Base-by-base conservation (phyloP, 2,329 filamentous ascomycete species). In the Calcarisporium arbuscula region DNA sequence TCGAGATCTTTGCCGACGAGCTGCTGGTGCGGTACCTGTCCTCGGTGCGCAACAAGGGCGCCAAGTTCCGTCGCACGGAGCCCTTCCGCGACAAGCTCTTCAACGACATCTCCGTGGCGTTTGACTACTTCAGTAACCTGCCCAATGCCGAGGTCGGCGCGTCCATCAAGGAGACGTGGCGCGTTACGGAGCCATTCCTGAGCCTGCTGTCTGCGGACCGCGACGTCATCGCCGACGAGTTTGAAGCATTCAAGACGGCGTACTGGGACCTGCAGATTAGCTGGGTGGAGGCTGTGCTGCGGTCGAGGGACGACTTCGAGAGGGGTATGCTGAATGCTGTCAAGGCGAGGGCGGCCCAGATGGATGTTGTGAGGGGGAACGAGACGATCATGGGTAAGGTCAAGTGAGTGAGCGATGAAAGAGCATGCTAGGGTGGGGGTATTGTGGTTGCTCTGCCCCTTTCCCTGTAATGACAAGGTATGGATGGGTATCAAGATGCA, bases 341-440 rank as follows among this genome's bases (percentile, higher is more conserved):
- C 31, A 96, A 96, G 69, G 79, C 80, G 3, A 77, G 81, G 55
- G 90, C 89, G n/a, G 89, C 87, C 7, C 85, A 87, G 60, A 75
- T 94, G 47, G 80, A 84, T 39, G 80, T 89, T 2, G 81, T 84
- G 42, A 75, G 88, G 43, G 89, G 87, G 1, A 62, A 76, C 14
- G 90, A 96, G 63, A 96, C 92, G 4, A 85, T 98, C 43, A 95
- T 98, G 90, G 80, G 85, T 43, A 90, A 86, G 63, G 77, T 95
- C 31, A 92, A 89, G 62, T 21, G 6, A 14, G 7, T 21, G 23
- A 6, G 5, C 10, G 4, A 29, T 8, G 17, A n/a, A 19, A 17
- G 9, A 16, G 27, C 27, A 3, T 25, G 22, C 22, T n/a, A n/a
- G n/a, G n/a, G n/a, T n/a, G n/a, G n/a, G n/a, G n/a, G n/a, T n/a